Evolutionary conservation across 192 early-diverging fungal species (phyloP).

Genomic region (Rhizophagus sp.): DNA sequence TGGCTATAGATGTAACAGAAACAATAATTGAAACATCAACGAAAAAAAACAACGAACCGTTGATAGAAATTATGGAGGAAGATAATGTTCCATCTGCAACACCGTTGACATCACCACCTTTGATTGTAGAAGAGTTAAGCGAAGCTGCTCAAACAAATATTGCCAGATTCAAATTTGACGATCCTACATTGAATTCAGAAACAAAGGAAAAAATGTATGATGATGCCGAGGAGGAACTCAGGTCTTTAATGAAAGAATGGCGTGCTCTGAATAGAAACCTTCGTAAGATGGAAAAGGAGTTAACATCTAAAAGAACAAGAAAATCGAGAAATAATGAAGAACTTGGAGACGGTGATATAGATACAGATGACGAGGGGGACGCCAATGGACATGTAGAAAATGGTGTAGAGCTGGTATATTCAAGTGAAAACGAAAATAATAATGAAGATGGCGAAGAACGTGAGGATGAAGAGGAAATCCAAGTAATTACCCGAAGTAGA

Average conservation of each 20-base stretch:
- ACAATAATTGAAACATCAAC: neutral
- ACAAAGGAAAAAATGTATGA: slow-evolving; percentile 10
- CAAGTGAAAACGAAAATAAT: neutral
- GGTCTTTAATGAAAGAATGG: neutral
- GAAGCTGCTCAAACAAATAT: slow-evolving; percentile 3
- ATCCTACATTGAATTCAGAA: neutral
- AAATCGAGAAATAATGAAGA: neutral
- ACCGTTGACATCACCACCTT: neutral
- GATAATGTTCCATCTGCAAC: neutral
- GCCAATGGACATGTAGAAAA: neutral
- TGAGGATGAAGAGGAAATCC: neutral
- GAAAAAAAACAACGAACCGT: neutral
- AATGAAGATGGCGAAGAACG: neutral
- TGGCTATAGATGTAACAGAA: neutral
- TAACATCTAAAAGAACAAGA: neutral
- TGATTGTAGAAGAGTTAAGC: neutral
- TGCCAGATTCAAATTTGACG: slow-evolving; percentile 12
- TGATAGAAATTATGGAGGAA: slow-evolving; percentile 3
- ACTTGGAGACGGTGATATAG: neutral
- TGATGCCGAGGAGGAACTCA: neutral
- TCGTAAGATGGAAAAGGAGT: neutral
- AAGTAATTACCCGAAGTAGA: slow-evolving; percentile 2
- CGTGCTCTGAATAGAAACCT: neutral
- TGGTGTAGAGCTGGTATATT: neutral
- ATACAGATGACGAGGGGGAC: neutral